These are phyloP conservation scores for Endothia cerciana DNA, from an alignment of 2,329 filamentous ascomycete species.

Conservation along the genomic window DNA sequence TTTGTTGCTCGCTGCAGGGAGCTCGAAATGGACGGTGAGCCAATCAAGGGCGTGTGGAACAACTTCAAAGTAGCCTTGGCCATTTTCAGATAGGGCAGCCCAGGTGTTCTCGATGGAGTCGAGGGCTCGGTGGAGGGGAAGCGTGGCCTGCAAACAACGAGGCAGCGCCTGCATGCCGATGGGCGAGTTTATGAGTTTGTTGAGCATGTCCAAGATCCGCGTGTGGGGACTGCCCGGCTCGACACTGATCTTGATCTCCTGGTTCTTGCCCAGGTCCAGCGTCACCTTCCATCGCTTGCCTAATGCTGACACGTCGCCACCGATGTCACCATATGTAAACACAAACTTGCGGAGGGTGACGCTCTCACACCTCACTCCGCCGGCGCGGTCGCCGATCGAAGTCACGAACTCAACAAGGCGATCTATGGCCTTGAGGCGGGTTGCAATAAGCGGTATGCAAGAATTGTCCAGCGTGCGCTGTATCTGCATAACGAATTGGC, in stretches of 20 bases:
- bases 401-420: constrained; percentile 72
- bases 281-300: constrained; percentile 53
- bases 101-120: constrained; percentile 62
- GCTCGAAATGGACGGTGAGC: constrained; percentile 58
- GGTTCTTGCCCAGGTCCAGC: constrained; percentile 58
- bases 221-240: constrained; percentile 69
- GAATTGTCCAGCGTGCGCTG: constrained; percentile 61
- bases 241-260: constrained; percentile 61
- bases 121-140: constrained; percentile 67
- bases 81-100: constrained; percentile 45
- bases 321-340: constrained; percentile 65
- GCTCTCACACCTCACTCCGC: constrained; percentile 59
- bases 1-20: constrained; percentile 36
- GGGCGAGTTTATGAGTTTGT: constrained; percentile 59
- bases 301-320: constrained; percentile 31
- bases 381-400: constrained; percentile 61
- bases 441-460: constrained; percentile 61
- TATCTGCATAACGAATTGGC: constrained; percentile 63
- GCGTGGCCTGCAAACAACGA: constrained; percentile 60
- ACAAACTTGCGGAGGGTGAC: constrained; percentile 65
- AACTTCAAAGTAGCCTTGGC: constrained; percentile 54
- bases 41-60: constrained; percentile 60
- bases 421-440: constrained; percentile 68
- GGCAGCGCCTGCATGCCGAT: constrained; percentile 57
- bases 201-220: constrained; percentile 62